Evolutionary conservation across 139 green algal species (phyloP), one percentile per base, ranked within the genome.

Genomic region (Picochlorum sp.): DNA sequence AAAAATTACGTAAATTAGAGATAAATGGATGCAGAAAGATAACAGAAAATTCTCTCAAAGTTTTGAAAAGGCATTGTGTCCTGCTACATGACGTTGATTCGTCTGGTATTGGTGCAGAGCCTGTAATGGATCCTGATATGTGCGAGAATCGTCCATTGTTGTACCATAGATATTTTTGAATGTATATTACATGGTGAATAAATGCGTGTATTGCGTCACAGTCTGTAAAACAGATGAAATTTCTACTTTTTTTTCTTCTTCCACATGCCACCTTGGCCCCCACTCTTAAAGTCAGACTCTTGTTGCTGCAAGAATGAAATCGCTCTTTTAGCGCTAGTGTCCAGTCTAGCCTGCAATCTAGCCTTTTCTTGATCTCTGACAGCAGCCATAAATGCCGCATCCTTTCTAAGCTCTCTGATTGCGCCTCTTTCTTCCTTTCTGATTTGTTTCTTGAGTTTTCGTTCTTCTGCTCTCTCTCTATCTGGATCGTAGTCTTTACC

Each of bases 371-470:
- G n/a, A 28, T 78, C 68, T 7, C 68, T 64, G 29, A 71, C 66
- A n/a, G 63, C 55, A 2, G 76, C 67, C 77, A 95, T 77, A 73
- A 90, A 94, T 6, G 64, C 63, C 0, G 73, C 77, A 55, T 95
- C 90, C 30, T 84, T 82, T 3, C 92, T 83, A 62, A 99, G 82
- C 82, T 98, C 92, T 16, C 92, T 80, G 41, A 90, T 81, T 50
- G 65, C 68, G 50, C 82, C 81, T 20, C 88, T 50, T 59, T 75
- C 67, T 69, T 91, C 83, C 57, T 81, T 82, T 45, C 60, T 49
- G 24, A 91, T 10, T 58, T 79, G 45, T 7, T 76, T 70, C 77
- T 90, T 80, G 50, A 91, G 73, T 32, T 73, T 68, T 22, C 70
- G 65, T 30, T 59, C 18, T 55, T 87, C 77, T 7, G 81, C 72